Evolutionary conservation across 805 yeast species (phyloP).

Genomic region (Candida adriatica): DNA sequence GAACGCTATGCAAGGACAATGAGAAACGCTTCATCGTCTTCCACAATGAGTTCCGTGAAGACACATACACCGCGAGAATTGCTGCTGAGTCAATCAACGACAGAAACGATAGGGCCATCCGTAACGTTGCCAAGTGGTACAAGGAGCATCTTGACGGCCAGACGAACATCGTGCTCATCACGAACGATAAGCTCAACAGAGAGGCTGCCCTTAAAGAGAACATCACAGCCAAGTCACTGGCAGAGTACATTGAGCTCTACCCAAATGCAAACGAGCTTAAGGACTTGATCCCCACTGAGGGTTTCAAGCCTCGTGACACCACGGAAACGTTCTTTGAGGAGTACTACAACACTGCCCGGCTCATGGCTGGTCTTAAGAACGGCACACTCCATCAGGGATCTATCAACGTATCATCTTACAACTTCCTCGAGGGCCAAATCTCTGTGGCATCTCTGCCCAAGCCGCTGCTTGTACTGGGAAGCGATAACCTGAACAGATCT

Average conservation of each 20-base stretch:
- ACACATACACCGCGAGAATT: constrained; percentile 57
- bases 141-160: constrained; percentile 46
- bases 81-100: constrained; percentile 74
- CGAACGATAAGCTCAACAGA: constrained; percentile 73
- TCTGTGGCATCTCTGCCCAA: constrained; percentile 64
- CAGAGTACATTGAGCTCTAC: constrained; percentile 63
- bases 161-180: constrained; percentile 49
- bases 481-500: constrained; percentile 80
- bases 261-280: constrained; percentile 69
- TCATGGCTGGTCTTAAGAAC: constrained; percentile 84
- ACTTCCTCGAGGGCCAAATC: constrained; percentile 82
- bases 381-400: constrained; percentile 86
- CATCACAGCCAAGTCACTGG: constrained; percentile 46
- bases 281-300: constrained; percentile 66
- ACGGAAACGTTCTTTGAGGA: constrained; percentile 50
- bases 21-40: constrained; percentile 83
- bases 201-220: constrained; percentile 48
- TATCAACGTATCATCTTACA: constrained; percentile 75
- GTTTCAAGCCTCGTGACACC: constrained; percentile 18
- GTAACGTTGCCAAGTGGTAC: constrained; percentile 71
- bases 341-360: constrained; percentile 71
- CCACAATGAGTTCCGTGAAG: constrained; percentile 83
- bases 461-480: constrained; percentile 77
- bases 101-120: constrained; percentile 84
- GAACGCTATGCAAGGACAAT: constrained; percentile 66